Evolutionary conservation across 2,329 filamentous ascomycete genomes (phyloP).

Genomic region (Pezicula carpinea): DNA sequence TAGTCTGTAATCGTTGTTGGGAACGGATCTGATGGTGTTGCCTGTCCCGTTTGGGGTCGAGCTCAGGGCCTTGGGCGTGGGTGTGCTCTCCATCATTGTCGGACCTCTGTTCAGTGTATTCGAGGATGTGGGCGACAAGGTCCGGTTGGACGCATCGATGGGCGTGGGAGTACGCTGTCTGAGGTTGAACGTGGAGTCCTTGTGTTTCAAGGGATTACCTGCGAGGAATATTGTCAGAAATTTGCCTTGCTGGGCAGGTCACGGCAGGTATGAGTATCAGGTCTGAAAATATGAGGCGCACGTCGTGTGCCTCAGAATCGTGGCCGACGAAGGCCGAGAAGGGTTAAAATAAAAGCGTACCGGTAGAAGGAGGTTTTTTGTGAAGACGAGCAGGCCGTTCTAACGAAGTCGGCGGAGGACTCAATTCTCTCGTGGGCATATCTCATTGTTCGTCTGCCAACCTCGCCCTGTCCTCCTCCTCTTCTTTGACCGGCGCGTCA

Average conservation of each 20-base stretch:
- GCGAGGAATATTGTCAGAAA: background rate
- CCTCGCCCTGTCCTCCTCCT: too few species aligned
- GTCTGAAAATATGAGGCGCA: background rate
- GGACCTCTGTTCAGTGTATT: slow-evolving; percentile 23
- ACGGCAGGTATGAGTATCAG: background rate
- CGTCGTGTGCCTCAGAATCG: background rate
- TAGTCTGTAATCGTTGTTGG: slow-evolving; percentile 10
- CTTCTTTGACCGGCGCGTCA: too few species aligned
- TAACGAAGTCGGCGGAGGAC: background rate
- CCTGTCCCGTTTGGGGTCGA: slow-evolving; percentile 9
- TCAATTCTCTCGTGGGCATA: slow-evolving; percentile 1
- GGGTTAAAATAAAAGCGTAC: background rate
- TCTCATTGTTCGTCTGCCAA: background rate
- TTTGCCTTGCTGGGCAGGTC: too few species aligned
- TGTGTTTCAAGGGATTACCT: background rate
- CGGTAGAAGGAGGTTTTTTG: background rate
- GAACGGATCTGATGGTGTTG: slow-evolving; percentile 25
- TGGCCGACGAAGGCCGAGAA: background rate
- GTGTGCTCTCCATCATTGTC: slow-evolving; percentile 9
- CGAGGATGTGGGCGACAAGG: slow-evolving; percentile 21
- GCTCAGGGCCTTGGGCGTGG: slow-evolving; percentile 4
- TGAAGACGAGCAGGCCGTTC: background rate
- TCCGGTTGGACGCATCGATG: slow-evolving; percentile 16
- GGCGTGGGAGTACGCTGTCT: background rate
- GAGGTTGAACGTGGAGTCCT: background rate